Conservation (phyloP, 2,329 filamentous ascomycete genomes). For the Alternaria viburni region DNA sequence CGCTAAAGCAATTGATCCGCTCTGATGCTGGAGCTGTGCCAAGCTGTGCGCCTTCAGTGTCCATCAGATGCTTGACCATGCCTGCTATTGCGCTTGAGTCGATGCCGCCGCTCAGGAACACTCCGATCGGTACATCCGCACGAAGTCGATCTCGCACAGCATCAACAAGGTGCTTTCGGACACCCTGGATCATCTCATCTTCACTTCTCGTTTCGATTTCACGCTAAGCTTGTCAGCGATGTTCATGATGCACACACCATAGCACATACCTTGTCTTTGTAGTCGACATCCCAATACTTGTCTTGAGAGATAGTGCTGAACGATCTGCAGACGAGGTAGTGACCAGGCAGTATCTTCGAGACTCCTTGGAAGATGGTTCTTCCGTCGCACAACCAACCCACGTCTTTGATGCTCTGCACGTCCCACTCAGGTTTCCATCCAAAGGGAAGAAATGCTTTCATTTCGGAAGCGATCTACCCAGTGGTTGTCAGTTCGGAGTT, state of each 20-base stretch:
- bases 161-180: constrained; percentile 59
- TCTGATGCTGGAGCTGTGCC: constrained; percentile 50
- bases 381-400: constrained; percentile 53
- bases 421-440: constrained; percentile 63
- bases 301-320: constrained; percentile 49
- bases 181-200: constrained; percentile 59
- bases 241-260: too few relatives aligned
- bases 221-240: constrained; percentile 4
- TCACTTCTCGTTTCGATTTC: constrained; percentile 53
- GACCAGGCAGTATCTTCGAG: constrained; percentile 38
- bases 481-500: neutral
- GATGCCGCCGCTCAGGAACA: constrained; percentile 65
- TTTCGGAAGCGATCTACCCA: constrained; percentile 47
- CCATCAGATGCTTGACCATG: constrained; percentile 56
- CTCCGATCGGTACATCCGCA: constrained; percentile 64
- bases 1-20: constrained; percentile 55
- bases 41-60: constrained; percentile 53
- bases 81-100: constrained; percentile 65
- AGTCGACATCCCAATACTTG: constrained; percentile 62
- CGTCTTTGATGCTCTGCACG: constrained; percentile 53
- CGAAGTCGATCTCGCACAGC: constrained; percentile 60
- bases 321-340: constrained; percentile 32
- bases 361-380: constrained; percentile 61
- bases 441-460: constrained; percentile 60
- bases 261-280: constrained; percentile 56